Base-by-base conservation (phyloP, 805 yeast species). In the Osmozyma mogii region DNA sequence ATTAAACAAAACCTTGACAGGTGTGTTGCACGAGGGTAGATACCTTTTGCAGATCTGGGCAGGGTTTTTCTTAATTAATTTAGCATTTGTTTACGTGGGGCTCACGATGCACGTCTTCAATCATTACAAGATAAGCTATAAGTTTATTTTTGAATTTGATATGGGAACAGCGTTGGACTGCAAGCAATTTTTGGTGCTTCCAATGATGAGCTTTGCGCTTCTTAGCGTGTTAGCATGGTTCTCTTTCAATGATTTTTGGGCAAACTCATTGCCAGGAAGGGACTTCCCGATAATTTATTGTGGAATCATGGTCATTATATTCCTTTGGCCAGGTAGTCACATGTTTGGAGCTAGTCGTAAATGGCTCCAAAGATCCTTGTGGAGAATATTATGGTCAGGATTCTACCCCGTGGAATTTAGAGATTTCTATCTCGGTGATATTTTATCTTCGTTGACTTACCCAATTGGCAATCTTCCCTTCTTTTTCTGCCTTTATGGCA, bases 401-500 rank as follows among this genome's bases (percentile, higher is more conserved):
- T 63, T 87, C 24, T 92, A 80, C 47, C 96, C 97, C 0, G 96
- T 92, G 31, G 97, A 89, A 56, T 92, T 92, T 50, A 69, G 88
- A 33, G 98, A 92, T 55, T 89, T 92, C 64, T 85, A 84, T 51
- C 39, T 89, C 27, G 98, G 97, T 13, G 98, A 92, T 54, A 78
- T 92, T 17, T 62, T 89, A 29, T 83, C 94, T 54, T 82, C 95
- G 17, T 63, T 92, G 45, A 83, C 95, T 1, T 92, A 92, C 56
- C 71, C 96, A 0, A 62, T 85, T 61, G 82, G 95, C 4, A 89
- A 88, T 42, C 57, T 84, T 25, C 81, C 94, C 1, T 73, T 87
- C 53, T 87, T 85, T 57, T 77, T 84, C 43, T 92, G 98, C 51
- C 60, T 85, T 15, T 88, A 84, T 50, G 70, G 78, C 1, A 68